Conservation (phyloP, 495 filamentous ascomycete species). For the Neurospora sp. region DNA sequence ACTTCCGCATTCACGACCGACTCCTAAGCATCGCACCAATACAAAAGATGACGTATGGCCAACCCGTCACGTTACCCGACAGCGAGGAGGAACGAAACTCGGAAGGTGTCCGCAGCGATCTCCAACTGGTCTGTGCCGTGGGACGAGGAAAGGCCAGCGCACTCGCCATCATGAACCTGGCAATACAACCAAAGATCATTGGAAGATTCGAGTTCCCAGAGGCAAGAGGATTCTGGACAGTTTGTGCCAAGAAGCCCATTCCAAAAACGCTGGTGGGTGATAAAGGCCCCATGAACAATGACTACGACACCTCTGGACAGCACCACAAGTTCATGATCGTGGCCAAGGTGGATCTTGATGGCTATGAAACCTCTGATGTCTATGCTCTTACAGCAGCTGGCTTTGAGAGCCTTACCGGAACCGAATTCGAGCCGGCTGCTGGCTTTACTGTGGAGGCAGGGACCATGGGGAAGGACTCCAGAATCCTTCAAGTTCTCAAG, state of each 20-base stretch:
- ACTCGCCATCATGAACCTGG: constrained; percentile 62
- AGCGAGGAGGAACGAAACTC: constrained; percentile 34
- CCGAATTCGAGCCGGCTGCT: constrained; percentile 83
- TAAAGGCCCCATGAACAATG: constrained; percentile 39
- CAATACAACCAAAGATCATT: constrained; percentile 56
- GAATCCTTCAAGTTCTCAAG: constrained; percentile 75
- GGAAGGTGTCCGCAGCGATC: constrained; percentile 38
- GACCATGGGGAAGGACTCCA: constrained; percentile 58
- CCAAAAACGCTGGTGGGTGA: constrained; percentile 42
- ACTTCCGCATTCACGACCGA: constrained; percentile 66
- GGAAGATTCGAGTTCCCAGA: constrained; percentile 53
- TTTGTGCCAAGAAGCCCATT: constrained; percentile 48
- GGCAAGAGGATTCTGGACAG: constrained; percentile 53
- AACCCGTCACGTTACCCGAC: constrained; percentile 30
- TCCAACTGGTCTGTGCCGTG: constrained; percentile 62
- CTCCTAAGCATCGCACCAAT: constrained; percentile 71
- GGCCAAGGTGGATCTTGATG: constrained; percentile 47
- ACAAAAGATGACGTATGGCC: constrained; percentile 56
- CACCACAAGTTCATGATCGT: constrained; percentile 63
- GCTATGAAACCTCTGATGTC: constrained; percentile 47
- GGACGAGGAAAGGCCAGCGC: constrained; percentile 62
- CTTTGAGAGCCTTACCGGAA: constrained; percentile 54
- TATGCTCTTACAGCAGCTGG: constrained; percentile 51
- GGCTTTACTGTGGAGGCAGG: constrained; percentile 76
- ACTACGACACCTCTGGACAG: constrained; percentile 41